These are phyloP conservation scores for Drechslerella dactyloides DNA, from an alignment of 2,329 filamentous ascomycete species.

Conservation along the genomic window DNA sequence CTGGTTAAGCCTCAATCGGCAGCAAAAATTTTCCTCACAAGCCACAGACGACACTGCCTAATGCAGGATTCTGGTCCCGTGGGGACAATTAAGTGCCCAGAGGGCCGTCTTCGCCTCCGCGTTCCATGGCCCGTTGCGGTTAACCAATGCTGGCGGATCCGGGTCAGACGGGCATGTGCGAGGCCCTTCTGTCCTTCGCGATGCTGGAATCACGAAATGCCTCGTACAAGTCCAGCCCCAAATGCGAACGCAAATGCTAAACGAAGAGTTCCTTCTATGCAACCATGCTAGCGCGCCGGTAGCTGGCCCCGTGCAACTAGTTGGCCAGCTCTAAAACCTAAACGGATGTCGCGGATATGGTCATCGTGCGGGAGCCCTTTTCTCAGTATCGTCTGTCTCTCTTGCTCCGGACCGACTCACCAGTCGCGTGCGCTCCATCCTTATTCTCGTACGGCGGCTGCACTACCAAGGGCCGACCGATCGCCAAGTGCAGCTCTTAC, in stretches of 20 bases:
- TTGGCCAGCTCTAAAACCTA: slow-evolving; percentile 20
- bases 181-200: slow-evolving; percentile 1
- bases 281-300: slow-evolving; percentile 23
- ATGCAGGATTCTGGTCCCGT: no score
- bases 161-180: slow-evolving; percentile 30
- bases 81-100: no score
- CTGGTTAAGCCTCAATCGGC: neutral
- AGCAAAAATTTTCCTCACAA: no score
- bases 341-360: slow-evolving; percentile 48
- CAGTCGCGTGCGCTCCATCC: slow-evolving; percentile 39
- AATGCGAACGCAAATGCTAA: neutral
- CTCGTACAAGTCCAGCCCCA: neutral
- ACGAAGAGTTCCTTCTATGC: slow-evolving; percentile 50
- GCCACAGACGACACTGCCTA: no score
- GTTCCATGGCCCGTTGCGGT: slow-evolving; percentile 29
- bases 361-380: slow-evolving; percentile 22
- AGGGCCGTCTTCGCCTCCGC: slow-evolving; percentile 7
- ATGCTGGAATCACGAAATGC: neutral
- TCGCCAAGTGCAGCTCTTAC: neutral
- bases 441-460: no score
- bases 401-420: neutral
- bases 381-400: neutral
- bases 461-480: no score
- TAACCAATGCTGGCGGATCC: slow-evolving; percentile 16
- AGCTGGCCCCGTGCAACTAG: neutral